These are phyloP conservation scores for Amylostereum areolatum DNA, from an alignment of 1,284 basidiomycete genomes.

Conservation along the genomic window DNA sequence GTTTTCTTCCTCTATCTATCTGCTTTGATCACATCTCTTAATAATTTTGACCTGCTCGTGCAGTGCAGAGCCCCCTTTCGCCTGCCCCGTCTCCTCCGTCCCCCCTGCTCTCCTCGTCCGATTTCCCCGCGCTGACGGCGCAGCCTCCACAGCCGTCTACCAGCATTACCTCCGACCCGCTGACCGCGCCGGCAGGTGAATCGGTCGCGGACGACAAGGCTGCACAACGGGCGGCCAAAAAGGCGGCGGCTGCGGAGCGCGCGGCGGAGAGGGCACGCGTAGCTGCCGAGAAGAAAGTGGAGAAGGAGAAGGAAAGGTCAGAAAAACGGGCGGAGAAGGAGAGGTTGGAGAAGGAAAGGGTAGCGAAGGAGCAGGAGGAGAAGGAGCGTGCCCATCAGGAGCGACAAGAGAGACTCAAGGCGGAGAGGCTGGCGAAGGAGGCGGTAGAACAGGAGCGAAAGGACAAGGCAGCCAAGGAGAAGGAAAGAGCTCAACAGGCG, in stretches of 20 bases:
- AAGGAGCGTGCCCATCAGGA: conserved; percentile 31
- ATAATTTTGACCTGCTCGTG: conserved; percentile 30
- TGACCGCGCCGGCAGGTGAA: conserved; percentile 11
- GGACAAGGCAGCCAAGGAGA: conserved; percentile 19
- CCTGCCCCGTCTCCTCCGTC: conserved; percentile 23
- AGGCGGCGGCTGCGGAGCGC: conserved; percentile 52
- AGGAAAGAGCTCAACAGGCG: conserved; percentile 14
- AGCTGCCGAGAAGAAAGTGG: conserved; percentile 28
- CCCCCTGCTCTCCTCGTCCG: conserved; percentile 50
- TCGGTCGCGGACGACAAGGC: conserved; percentile 38
- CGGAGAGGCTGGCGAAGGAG: conserved; percentile 25
- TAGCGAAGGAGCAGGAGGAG: conserved; percentile 28
- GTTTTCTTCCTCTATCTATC: conserved; percentile 11
- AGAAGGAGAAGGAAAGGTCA: conserved; percentile 14
- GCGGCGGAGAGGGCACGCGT: conserved; percentile 47
- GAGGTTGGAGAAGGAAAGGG: conserved; percentile 31
- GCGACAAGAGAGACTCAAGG: conserved; percentile 13
- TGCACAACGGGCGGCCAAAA: conserved; percentile 55
- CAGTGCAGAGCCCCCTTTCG: conserved; percentile 44
- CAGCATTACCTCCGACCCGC: conserved; percentile 14
- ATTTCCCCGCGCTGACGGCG: conserved; percentile 56
- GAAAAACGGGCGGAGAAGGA: conserved; percentile 16
- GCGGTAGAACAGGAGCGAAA: conserved; percentile 21
- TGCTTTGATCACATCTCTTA: conserved; percentile 25
- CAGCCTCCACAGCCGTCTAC: conserved; percentile 26